These are phyloP conservation scores for Pythium plurisporium DNA, from an alignment of 352 stramenopile genomes.

Conservation along the genomic window DNA sequence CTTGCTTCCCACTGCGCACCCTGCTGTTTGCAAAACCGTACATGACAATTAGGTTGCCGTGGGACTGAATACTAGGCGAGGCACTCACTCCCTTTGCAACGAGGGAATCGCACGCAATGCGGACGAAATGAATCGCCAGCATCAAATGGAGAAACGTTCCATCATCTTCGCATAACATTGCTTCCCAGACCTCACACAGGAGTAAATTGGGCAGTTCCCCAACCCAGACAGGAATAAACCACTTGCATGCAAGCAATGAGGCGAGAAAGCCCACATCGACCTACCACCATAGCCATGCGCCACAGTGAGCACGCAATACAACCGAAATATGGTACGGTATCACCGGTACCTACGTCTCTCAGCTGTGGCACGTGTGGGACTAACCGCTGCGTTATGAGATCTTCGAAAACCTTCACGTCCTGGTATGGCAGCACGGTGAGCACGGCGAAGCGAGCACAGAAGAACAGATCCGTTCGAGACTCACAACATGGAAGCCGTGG, in stretches of 20 bases:
- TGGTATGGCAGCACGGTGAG: conserved; percentile 9
- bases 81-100: conserved; percentile 12
- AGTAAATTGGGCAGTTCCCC: conserved; percentile 43
- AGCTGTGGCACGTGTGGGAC: conserved; percentile 45
- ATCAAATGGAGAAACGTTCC: conserved; percentile 60
- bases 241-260: conserved; percentile 69
- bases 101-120: conserved; percentile 32
- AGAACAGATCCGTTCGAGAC: not conserved
- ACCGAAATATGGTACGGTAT: too few relatives aligned
- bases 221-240: conserved; percentile 73
- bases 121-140: conserved; percentile 53
- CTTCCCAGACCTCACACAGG: conserved; percentile 55
- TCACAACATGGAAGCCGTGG: conserved; percentile 64
- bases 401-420: conserved; percentile 57
- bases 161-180: conserved; percentile 46
- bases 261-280: conserved; percentile 52
- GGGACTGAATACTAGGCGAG: too few relatives aligned
- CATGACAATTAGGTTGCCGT: not conserved
- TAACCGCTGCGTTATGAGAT: conserved; percentile 49
- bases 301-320: too few relatives aligned
- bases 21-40: conserved; percentile 22
- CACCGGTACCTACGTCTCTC: too few relatives aligned
- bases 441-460: not conserved
- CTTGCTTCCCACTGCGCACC: conserved; percentile 61
- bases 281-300: conserved; percentile 23